phyloP scores from a whole-genome alignment of 805 yeast genomes.

The Maudiozyma saulgeensis region DNA sequence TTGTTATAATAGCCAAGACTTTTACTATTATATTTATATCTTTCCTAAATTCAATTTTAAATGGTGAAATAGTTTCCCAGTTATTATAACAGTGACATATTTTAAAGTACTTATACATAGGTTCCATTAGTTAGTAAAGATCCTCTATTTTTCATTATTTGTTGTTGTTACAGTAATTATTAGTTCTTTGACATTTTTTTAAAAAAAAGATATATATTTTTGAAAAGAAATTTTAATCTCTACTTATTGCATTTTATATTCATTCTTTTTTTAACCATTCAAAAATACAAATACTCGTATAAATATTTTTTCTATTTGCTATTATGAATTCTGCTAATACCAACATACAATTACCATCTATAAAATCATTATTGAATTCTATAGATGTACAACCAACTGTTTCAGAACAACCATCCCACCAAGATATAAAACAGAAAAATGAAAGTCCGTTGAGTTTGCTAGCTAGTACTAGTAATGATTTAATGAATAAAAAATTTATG shows the following conservation, averaged over 20 bases:
- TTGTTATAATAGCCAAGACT: background rate
- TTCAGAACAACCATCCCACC: background rate
- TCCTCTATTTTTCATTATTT: too few relatives aligned
- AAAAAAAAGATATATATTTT: too few relatives aligned
- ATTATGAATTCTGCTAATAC: background rate
- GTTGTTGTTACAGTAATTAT: too few relatives aligned
- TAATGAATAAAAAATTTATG: background rate
- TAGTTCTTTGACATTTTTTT: too few relatives aligned
- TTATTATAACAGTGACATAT: too few relatives aligned
- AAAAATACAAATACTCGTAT: background rate
- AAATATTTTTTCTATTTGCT: background rate
- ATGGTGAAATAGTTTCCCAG: too few relatives aligned
- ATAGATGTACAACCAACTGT: background rate
- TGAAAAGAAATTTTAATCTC: too few relatives aligned
- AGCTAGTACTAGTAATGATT: background rate
- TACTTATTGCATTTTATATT: background rate
- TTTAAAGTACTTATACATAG: too few relatives aligned
- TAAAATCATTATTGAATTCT: background rate
- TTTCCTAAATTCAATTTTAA: too few relatives aligned
- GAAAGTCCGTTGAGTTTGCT: background rate
- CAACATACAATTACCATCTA: background rate
- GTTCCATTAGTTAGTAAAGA: too few relatives aligned
- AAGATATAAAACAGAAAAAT: background rate
- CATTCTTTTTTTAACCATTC: background rate
- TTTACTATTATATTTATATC: background rate